These are phyloP conservation scores for Haplographium delicatum DNA, from an alignment of 495 filamentous ascomycete species.

Conservation along the genomic window DNA sequence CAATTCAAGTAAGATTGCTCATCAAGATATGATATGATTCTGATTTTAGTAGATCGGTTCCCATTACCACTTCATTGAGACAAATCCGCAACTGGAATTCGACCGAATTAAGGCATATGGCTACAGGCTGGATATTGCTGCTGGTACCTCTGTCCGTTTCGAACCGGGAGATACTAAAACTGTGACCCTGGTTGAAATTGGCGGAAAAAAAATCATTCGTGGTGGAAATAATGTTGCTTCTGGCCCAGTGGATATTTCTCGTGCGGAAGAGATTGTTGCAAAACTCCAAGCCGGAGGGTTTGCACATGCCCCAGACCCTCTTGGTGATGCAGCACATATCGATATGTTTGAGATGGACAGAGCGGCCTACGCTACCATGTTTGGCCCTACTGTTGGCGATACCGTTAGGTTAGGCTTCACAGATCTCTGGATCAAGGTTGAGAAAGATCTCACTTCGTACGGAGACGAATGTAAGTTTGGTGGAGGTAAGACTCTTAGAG, in stretches of 20 bases:
- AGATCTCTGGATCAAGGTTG: slow-evolving; percentile 87
- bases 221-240: slow-evolving; percentile 79
- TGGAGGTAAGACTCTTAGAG: slow-evolving; percentile 88
- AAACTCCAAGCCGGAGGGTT: slow-evolving; percentile 69
- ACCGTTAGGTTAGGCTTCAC: slow-evolving; percentile 75
- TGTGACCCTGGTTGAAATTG: slow-evolving; percentile 89
- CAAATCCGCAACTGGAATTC: slow-evolving; percentile 85
- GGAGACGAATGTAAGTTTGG: slow-evolving; percentile 97
- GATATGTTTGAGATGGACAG: slow-evolving; percentile 68
- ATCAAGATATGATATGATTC: background rate
- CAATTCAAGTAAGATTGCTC: slow-evolving; percentile 63
- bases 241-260: slow-evolving; percentile 59
- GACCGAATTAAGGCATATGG: slow-evolving; percentile 83
- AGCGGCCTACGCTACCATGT: slow-evolving; percentile 77
- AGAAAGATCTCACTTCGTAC: slow-evolving; percentile 78
- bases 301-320: slow-evolving; percentile 64
- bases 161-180: slow-evolving; percentile 93
- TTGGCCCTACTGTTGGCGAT: slow-evolving; percentile 89
- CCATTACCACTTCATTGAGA: slow-evolving; percentile 96
- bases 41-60: slow-evolving; percentile 60
- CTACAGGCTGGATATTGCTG: slow-evolving; percentile 81
- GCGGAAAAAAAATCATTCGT: slow-evolving; percentile 70
- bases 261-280: slow-evolving; percentile 58
- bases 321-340: slow-evolving; percentile 46
- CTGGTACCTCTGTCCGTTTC: slow-evolving; percentile 90